Conservation (phyloP, 306 rosid genomes). For the Prunus campanulata region DNA sequence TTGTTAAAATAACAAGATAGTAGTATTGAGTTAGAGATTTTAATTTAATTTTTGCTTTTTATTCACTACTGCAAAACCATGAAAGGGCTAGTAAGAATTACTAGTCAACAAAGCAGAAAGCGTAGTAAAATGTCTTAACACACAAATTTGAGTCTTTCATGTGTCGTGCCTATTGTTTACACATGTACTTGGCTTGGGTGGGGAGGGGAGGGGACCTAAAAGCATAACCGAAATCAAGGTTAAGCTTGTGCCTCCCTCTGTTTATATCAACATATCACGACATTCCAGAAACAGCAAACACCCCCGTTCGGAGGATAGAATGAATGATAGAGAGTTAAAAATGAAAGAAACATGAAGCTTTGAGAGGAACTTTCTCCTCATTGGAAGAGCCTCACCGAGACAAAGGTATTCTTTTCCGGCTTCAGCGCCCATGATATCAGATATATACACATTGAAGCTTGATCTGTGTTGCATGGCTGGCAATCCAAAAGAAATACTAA, state of each 20-base stretch:
- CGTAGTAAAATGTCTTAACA: background rate
- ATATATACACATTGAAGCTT: conserved; percentile 31
- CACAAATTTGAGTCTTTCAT: background rate
- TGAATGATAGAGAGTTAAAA: conserved; percentile 20
- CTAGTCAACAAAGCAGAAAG: background rate
- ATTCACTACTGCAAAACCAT: too few species aligned
- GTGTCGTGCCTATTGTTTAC: background rate
- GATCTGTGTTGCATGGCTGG: background rate
- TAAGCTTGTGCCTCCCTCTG: conserved; percentile 15
- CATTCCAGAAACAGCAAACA: background rate
- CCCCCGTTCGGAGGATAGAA: conserved; percentile 40
- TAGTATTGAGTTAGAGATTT: too few species aligned
- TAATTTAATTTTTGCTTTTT: too few species aligned
- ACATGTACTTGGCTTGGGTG: background rate
- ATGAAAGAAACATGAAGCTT: conserved; percentile 20
- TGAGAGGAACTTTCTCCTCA: conserved; percentile 19
- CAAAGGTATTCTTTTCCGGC: conserved; percentile 8
- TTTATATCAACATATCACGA: conserved; percentile 15
- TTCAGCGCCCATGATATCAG: conserved; percentile 14
- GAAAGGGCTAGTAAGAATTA: too few species aligned
- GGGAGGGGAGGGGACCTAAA: background rate
- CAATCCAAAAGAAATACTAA: background rate
- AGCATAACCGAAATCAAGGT: background rate
- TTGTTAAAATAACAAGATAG: too few species aligned
- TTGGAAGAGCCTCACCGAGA: conserved; percentile 16